Evolutionary conservation across 257 asterid species (phyloP), one percentile per base, ranked within the genome.

Genomic region (Primulina huaijiensis): DNA sequence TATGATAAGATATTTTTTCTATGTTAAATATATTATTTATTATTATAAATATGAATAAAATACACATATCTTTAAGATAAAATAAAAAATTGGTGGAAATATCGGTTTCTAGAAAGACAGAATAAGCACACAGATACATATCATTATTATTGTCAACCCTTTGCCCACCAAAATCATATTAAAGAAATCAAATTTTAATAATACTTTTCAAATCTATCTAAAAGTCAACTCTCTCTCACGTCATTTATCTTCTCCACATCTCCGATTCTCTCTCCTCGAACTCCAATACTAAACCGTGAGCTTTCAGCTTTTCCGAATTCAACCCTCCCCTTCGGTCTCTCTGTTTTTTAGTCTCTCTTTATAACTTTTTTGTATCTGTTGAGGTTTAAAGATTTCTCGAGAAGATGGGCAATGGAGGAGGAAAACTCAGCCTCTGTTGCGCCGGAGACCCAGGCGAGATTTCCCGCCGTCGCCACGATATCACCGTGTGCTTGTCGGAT

Each of bases 381-480:
- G 21, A 16, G 5, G 29, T 53, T 62, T 64, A 38, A 72, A 23
- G 63, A 55, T 50, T 25, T 43, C 60, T 14, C 7, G 2, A 5
- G 8, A 53, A 62, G 60, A 89, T 89, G 96, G 96, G 96, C 17
- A 89, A 89, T 72, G 86, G 87, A 30, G 65, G 87, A 1, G 74
- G 82, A 40, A 87, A 79, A 69, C 71, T 88, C 6, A 80, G 81
- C 67, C 58, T 69, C 38, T 89, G 96, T 60, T 83, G 80, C 77
- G 84, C 88, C 70, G 86, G 89, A 19, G 95, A 79, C 70, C 79
- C 85, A 10, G 95, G 90, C 0, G 92, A 88, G 50, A 82, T 87
- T 29, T 89, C 96, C 43, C 84, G 89, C 58, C 76, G 92, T 2
- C 73, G 85, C 20, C 78, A 83, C 37, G 93, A 82, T 35, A 72